Base-by-base conservation (phyloP, 495 filamentous ascomycete species). In the Elaphomyces granulatus region DNA sequence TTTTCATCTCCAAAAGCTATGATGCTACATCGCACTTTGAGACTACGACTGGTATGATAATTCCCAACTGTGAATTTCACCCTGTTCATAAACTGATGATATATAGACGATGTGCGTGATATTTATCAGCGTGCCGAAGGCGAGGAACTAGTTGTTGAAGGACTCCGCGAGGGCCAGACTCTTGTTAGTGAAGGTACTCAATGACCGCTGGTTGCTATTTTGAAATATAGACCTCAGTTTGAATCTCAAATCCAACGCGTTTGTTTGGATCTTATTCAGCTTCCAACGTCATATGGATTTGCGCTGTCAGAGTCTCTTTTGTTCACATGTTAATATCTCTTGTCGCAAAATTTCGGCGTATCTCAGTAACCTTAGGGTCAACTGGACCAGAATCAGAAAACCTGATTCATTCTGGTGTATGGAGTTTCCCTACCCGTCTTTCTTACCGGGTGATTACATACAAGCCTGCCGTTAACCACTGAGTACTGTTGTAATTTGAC, bases 1-100 rank as follows among this genome's bases (percentile, higher is more conserved):
- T 99, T 59, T 99, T 86, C 68, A 87, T 99, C 54, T 93, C 86
- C 49, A 93, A 88, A 72, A 94, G 86, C 68, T 99, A 99, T 60
- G 90, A 99, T 55, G 80, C 90, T 21, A 92, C 83, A 44, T 90
- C 82, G 50, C 90, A 99, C 68, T 99, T 99, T 51, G 90, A 99
- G 73, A 93, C 85, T 9, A 82, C 78, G 17, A 85, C 80, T 36
- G 68, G 77, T 77, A 68, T 52, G 59, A 40, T 33, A 16, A 1
- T n/a, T 9, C 33, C n/a, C 10, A 28, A 14, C 8, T 9, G 8
- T 8, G 3, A 21, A 17, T 2, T 1, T 30, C 20, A 15, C 7
- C 2, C 35, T 38, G 3, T 42, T 49, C 37, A 72, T 66, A 14
- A 68, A 28, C 23, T 28, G 23, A 28, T 28, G 23, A 17, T 20